Percentiles rank a stretch among this genome's conserved stretches.
Conservation (phyloP, 1,284 basidiomycete species). For the Exsudoporus floridanus region DNA sequence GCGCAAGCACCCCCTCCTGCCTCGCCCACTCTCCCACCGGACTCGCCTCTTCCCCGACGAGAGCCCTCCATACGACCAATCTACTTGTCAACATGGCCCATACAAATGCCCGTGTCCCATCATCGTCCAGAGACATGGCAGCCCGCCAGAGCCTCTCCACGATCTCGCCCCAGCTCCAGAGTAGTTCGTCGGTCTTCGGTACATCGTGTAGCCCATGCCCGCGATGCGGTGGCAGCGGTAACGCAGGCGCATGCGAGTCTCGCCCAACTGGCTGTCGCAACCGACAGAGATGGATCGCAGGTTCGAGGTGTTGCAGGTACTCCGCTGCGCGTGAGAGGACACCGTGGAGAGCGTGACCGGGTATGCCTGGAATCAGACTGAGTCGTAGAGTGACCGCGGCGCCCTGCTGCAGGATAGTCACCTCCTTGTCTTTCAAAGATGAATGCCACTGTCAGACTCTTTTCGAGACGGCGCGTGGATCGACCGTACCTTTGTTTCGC, state of each 20-base stretch:
- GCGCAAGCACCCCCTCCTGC: slow-evolving; percentile 24
- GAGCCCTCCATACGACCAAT: slow-evolving; percentile 2
- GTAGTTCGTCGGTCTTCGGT: slow-evolving; percentile 26
- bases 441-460: neutral
- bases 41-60: slow-evolving; percentile 38
- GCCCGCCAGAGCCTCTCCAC: slow-evolving; percentile 52
- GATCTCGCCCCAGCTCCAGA: slow-evolving; percentile 48
- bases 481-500: slow-evolving; percentile 23
- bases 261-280: neutral
- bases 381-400: slow-evolving; percentile 20
- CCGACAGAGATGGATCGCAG: slow-evolving; percentile 9
- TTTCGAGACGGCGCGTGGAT: neutral
- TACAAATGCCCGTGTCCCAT: too few species aligned
- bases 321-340: slow-evolving; percentile 39
- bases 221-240: slow-evolving; percentile 36
- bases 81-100: slow-evolving; percentile 1
- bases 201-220: slow-evolving; percentile 42
- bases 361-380: slow-evolving; percentile 12
- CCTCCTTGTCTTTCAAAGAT: slow-evolving; percentile 15
- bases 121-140: slow-evolving; percentile 26
- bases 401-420: slow-evolving; percentile 23
- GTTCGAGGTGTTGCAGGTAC: slow-evolving; percentile 42
- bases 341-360: slow-evolving; percentile 3
- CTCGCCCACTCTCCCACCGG: slow-evolving; percentile 51
- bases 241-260: neutral